These are phyloP conservation scores for Schrenkiella parvula DNA, from an alignment of 345 rosid genomes.

Conservation along the genomic window DNA sequence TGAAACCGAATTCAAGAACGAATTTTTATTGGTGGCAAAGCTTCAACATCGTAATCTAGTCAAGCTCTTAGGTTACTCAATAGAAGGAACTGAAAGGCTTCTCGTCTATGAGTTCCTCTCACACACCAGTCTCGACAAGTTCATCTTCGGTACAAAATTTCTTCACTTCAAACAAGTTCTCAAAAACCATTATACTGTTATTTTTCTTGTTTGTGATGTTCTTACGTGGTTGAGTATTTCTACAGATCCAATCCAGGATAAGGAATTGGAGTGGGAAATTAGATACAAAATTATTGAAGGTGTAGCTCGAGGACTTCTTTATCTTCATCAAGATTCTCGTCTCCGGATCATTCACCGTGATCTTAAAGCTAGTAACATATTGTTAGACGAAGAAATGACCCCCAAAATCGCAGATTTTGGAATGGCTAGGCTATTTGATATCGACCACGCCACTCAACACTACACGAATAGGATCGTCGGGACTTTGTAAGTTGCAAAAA, in stretches of 20 bases:
- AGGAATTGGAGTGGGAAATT: conserved; percentile 23
- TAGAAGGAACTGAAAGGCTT: conserved; percentile 39
- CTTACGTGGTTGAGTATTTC: conserved; percentile 11
- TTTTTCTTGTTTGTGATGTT: not conserved
- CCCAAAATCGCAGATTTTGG: conserved; percentile 66
- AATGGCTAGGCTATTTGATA: conserved; percentile 40
- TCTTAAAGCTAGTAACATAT: conserved; percentile 54
- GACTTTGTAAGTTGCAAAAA: conserved; percentile 38
- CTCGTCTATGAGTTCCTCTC: conserved; percentile 47
- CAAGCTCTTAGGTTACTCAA: conserved; percentile 40
- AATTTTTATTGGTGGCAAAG: conserved; percentile 42
- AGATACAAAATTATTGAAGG: conserved; percentile 31
- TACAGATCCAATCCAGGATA: conserved; percentile 24
- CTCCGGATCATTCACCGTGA: conserved; percentile 53
- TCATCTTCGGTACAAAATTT: conserved; percentile 35
- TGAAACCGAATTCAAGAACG: conserved; percentile 45
- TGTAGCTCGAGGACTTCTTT: conserved; percentile 33
- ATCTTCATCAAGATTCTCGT: conserved; percentile 52
- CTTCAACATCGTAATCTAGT: conserved; percentile 54
- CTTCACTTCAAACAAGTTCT: not conserved
- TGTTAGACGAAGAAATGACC: conserved; percentile 43
- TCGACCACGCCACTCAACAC: conserved; percentile 32
- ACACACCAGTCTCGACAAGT: conserved; percentile 40
- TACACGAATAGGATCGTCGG: conserved; percentile 46
- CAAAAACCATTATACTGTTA: not conserved